phyloP scores from a whole-genome alignment of 768 basidiomycete genomes.

The Hericium rajendrae region DNA sequence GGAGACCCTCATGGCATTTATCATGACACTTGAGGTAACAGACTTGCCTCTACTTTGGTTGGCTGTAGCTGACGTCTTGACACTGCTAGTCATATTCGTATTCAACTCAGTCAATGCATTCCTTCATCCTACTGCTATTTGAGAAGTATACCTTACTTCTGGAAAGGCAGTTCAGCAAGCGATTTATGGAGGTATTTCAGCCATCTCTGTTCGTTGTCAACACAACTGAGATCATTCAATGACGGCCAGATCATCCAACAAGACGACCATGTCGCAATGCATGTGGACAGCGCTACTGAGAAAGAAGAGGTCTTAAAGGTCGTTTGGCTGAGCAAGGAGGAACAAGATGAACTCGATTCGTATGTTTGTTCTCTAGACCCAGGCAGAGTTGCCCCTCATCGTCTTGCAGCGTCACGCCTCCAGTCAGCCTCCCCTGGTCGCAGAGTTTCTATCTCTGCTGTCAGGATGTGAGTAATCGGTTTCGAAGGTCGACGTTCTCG shows the following conservation, averaged over 20 bases:
- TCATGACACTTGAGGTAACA: constrained; percentile 83
- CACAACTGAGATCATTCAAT: background rate
- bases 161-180: constrained; percentile 68
- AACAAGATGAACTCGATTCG: constrained; percentile 51
- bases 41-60: constrained; percentile 4
- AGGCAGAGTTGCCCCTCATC: background rate
- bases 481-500: background rate
- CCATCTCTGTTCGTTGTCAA: background rate
- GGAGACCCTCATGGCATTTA: constrained; percentile 74
- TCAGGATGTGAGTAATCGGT: constrained; percentile 49
- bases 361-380: constrained; percentile 19
- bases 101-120: constrained; percentile 72
- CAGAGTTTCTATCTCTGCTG: constrained; percentile 93
- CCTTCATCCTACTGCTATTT: constrained; percentile 79
- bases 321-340: constrained; percentile 72
- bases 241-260: constrained; percentile 58
- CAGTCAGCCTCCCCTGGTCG: constrained; percentile 84
- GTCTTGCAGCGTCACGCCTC: constrained; percentile 43
- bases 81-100: constrained; percentile 63
- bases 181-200: constrained; percentile 65
- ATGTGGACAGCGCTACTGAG: constrained; percentile 49
- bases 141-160: constrained; percentile 82
- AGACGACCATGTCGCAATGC: constrained; percentile 89
- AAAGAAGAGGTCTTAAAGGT: constrained; percentile 65
- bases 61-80: background rate